A percentile compares a stretch with the other conserved stretches of the same genome.
Evolutionary conservation across 2,329 filamentous ascomycete species (phyloP).

Genomic region (Colletotrichum filicis): DNA sequence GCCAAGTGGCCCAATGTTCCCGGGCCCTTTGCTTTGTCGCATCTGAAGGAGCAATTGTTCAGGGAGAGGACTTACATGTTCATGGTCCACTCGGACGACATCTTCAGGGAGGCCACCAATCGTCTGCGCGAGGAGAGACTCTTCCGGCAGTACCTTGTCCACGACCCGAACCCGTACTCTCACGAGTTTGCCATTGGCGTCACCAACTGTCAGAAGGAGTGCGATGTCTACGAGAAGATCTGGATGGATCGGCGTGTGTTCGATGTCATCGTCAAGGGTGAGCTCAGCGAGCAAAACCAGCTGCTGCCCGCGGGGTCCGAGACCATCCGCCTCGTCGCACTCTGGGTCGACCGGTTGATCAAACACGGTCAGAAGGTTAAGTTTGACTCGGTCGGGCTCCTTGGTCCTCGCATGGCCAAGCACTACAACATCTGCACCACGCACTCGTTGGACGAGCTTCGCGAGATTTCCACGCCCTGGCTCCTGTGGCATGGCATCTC

Average conservation of each 20-base stretch:
- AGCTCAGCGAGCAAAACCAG: slow-evolving; percentile 4
- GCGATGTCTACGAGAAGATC: slow-evolving; percentile 20
- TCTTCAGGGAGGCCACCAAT: neutral
- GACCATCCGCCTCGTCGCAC: slow-evolving; percentile 1
- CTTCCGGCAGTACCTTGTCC: slow-evolving; percentile 22
- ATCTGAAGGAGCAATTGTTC: slow-evolving; percentile 4
- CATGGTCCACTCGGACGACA: neutral
- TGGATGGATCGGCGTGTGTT: slow-evolving; percentile 21
- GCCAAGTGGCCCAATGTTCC: neutral
- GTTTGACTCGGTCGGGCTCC: slow-evolving; percentile 1
- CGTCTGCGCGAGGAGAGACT: neutral
- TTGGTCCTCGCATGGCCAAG: slow-evolving; percentile 7
- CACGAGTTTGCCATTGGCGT: slow-evolving; percentile 26
- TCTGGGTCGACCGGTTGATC: slow-evolving; percentile 15
- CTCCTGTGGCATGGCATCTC: neutral
- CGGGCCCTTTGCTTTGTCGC: slow-evolving; percentile 8
- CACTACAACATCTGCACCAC: slow-evolving; percentile 1
- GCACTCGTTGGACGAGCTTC: neutral
- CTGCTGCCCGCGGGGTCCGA: slow-evolving; percentile 11
- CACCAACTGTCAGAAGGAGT: slow-evolving; percentile 9
- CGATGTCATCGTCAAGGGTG: neutral
- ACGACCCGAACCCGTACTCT: slow-evolving; percentile 30
- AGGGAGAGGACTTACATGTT: neutral
- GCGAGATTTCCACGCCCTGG: neutral
- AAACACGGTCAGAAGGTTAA: slow-evolving; percentile 1